Percentiles rank a stretch among this genome's conserved stretches.
These are phyloP conservation scores for Kuraishia capsulata DNA, from an alignment of 805 yeast genomes.

Conservation along the genomic window DNA sequence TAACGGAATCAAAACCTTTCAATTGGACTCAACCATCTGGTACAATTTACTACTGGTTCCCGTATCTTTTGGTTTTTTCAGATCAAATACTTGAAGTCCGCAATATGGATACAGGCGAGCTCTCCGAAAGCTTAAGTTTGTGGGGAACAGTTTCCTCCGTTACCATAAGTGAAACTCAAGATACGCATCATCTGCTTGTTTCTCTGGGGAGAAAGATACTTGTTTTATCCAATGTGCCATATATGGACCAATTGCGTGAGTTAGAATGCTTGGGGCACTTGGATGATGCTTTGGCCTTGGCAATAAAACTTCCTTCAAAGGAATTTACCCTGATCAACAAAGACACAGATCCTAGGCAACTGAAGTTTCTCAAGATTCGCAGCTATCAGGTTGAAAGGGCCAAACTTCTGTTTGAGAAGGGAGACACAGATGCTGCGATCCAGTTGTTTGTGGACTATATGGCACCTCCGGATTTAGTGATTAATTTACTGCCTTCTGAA, in stretches of 20 bases:
- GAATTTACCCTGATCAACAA: slow-evolving; percentile 7
- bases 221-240: slow-evolving; percentile 17
- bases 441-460: slow-evolving; percentile 38
- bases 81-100: slow-evolving; percentile 25
- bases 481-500: slow-evolving; percentile 32
- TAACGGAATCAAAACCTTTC: slow-evolving; percentile 5
- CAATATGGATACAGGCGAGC: slow-evolving; percentile 24
- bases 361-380: slow-evolving; percentile 26
- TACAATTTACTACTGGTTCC: slow-evolving; percentile 24
- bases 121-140: slow-evolving; percentile 20
- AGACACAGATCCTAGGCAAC: slow-evolving; percentile 15
- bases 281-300: slow-evolving; percentile 35
- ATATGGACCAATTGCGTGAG: slow-evolving; percentile 21
- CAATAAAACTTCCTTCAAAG: slow-evolving; percentile 21
- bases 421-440: slow-evolving; percentile 27
- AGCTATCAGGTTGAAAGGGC: slow-evolving; percentile 35
- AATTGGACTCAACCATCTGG: slow-evolving; percentile 17
- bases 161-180: too few relatives aligned
- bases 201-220: slow-evolving; percentile 18
- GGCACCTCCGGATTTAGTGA: slow-evolving; percentile 50
- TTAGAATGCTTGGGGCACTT: slow-evolving; percentile 20
- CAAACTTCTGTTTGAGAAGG: slow-evolving; percentile 17
- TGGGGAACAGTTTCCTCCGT: slow-evolving; percentile 6
- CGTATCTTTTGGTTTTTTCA: slow-evolving; percentile 23
- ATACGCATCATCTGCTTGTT: slow-evolving; percentile 17